Evolutionary conservation across 345 rosid species (phyloP).

Genomic region (Raphanus sativus): DNA sequence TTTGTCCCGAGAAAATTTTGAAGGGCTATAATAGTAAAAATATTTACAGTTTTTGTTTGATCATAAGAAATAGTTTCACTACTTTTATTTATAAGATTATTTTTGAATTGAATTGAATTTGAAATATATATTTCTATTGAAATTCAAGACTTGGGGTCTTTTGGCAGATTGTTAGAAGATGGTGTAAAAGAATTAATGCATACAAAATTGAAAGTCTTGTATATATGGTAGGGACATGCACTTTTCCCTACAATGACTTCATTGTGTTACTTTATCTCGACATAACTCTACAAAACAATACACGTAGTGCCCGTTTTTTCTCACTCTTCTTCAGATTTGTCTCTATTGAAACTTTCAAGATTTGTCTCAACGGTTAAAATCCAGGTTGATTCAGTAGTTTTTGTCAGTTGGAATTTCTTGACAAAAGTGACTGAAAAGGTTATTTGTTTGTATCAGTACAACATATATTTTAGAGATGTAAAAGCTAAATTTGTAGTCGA

Average conservation of each 20-base stretch:
- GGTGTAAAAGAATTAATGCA: slow-evolving; percentile 11
- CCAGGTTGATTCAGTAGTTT: not conserved
- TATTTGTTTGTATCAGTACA: not conserved
- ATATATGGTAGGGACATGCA: slow-evolving; percentile 5
- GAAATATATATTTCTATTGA: too few relatives aligned
- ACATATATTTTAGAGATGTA: not conserved
- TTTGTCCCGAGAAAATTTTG: too few relatives aligned
- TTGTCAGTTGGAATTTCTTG: not conserved
- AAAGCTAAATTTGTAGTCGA: not conserved
- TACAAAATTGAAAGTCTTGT: not conserved
- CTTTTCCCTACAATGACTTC: slow-evolving; percentile 32
- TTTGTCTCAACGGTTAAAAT: slow-evolving; percentile 2
- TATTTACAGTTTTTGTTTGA: too few relatives aligned
- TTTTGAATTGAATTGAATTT: too few relatives aligned
- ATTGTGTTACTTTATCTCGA: slow-evolving; percentile 14
- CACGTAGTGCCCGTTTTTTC: slow-evolving; percentile 20
- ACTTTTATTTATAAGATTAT: too few relatives aligned
- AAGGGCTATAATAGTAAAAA: too few relatives aligned
- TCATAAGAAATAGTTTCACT: too few relatives aligned
- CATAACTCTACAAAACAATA: slow-evolving; percentile 15
- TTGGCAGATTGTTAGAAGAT: too few relatives aligned
- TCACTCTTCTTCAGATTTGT: slow-evolving; percentile 27
- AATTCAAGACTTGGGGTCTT: too few relatives aligned
- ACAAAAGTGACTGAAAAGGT: slow-evolving; percentile 7
- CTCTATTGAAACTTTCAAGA: slow-evolving; percentile 33